These are phyloP conservation scores for Fraxinus baroniana DNA, from an alignment of 305 asterid species.

Conservation along the genomic window DNA sequence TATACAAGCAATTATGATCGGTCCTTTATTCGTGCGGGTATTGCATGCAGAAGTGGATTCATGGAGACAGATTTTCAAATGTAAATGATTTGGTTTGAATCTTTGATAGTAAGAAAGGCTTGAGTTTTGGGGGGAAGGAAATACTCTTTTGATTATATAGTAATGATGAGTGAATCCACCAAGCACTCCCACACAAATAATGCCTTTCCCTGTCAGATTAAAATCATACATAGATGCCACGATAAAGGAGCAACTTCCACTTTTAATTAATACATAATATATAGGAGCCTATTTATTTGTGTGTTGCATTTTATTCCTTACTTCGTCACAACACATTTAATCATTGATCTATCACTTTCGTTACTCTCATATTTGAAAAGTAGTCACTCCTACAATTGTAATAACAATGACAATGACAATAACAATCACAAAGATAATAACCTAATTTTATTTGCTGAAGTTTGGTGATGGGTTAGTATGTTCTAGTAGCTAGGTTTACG, in stretches of 20 bases:
- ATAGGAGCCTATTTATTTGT: neutral
- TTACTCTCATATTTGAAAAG: neutral
- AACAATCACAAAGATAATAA: neutral
- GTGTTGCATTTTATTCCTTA: neutral
- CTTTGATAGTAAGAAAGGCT: slow-evolving; percentile 22
- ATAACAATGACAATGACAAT: neutral
- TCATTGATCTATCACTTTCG: neutral
- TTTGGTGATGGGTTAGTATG: neutral
- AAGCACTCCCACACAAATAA: slow-evolving; percentile 7
- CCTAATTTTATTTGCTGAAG: neutral
- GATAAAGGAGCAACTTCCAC: neutral
- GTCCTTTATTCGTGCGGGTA: slow-evolving; percentile 28
- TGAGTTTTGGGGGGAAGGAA: slow-evolving; percentile 31
- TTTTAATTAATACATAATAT: neutral
- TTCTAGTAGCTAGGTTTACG: neutral
- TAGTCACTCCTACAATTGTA: neutral
- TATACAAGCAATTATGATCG: slow-evolving; percentile 2
- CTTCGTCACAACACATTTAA: neutral
- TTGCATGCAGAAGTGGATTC: slow-evolving; percentile 60
- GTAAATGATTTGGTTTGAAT: slow-evolving; percentile 69
- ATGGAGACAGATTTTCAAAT: slow-evolving; percentile 78
- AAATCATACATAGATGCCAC: slow-evolving; percentile 22
- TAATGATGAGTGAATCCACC: slow-evolving; percentile 62
- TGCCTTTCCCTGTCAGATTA: slow-evolving; percentile 28
- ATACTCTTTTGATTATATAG: slow-evolving; percentile 43